Percentiles rank a stretch among this genome's conserved stretches.
These are phyloP conservation scores for Anisodus tanguticus DNA, from an alignment of 257 asterid species.

Conservation along the genomic window DNA sequence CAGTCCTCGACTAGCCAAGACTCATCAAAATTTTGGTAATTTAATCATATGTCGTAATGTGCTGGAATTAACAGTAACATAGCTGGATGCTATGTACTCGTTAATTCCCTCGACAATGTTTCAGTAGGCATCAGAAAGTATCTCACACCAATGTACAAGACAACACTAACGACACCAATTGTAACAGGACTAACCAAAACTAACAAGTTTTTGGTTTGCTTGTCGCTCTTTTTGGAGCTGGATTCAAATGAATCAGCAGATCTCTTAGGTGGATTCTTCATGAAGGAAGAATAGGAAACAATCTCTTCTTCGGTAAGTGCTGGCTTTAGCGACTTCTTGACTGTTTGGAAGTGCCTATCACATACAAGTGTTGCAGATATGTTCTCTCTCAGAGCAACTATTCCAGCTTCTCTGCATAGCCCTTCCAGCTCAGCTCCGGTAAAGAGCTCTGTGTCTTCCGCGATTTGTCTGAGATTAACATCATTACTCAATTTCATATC, in stretches of 20 bases:
- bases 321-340: conserved; percentile 62
- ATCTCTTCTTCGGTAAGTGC: conserved; percentile 66
- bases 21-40: conserved; percentile 3
- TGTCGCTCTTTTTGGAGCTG: conserved; percentile 28
- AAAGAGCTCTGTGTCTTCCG: conserved; percentile 73
- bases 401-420: conserved; percentile 88
- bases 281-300: conserved; percentile 64
- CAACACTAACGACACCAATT: conserved; percentile 39
- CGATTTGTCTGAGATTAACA: conserved; percentile 67
- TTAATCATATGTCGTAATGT: not conserved
- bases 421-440: conserved; percentile 93
- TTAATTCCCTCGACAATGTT: conserved; percentile 37
- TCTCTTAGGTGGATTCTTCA: conserved; percentile 49
- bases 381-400: conserved; percentile 84
- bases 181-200: conserved; percentile 46
- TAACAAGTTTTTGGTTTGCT: conserved; percentile 37
- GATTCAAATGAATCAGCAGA: conserved; percentile 32
- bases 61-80: not conserved
- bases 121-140: conserved; percentile 33
- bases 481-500: conserved; percentile 61
- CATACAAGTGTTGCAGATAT: conserved; percentile 70
- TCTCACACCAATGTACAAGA: conserved; percentile 43
- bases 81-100: conserved; percentile 41
- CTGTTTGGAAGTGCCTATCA: conserved; percentile 68
- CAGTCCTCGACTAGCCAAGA: not conserved